Percentiles rank a stretch among this genome's conserved stretches.
Conservation (phyloP, 352 stramenopile species). For the Phytophthora litchii region DNA sequence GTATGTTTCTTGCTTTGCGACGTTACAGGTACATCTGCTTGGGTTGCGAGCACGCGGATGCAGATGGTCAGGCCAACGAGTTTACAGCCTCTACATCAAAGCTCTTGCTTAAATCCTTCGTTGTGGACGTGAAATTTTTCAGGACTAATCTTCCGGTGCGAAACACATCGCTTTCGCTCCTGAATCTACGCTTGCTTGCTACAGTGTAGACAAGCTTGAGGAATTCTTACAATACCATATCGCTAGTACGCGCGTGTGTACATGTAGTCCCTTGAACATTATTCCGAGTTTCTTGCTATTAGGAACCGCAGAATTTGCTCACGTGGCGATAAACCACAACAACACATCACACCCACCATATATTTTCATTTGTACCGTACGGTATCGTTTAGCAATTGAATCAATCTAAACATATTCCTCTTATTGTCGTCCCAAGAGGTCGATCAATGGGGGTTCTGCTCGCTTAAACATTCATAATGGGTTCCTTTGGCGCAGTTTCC, state of each 20-base stretch:
- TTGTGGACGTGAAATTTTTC: not conserved
- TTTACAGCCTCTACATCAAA: conserved; percentile 8
- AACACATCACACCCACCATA: conserved; percentile 12
- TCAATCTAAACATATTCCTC: conserved; percentile 12
- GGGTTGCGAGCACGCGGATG: not conserved
- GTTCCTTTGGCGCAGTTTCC: conserved; percentile 22
- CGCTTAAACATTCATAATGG: conserved; percentile 32
- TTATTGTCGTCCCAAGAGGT: conserved; percentile 4
- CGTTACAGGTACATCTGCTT: not conserved
- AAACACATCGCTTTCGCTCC: not conserved
- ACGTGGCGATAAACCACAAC: not conserved
- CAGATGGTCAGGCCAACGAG: not conserved
- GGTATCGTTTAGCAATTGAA: conserved; percentile 6
- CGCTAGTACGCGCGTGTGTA: too few relatives aligned
- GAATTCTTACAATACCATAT: too few relatives aligned
- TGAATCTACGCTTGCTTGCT: not conserved
- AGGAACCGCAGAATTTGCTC: too few relatives aligned
- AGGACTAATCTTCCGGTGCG: not conserved
- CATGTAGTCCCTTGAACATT: too few relatives aligned
- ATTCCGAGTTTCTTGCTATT: too few relatives aligned
- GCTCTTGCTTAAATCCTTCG: not conserved
- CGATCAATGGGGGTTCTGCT: not conserved
- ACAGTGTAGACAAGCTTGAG: too few relatives aligned
- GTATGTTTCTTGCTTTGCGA: too few relatives aligned
- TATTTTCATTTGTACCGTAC: conserved; percentile 1